These are phyloP conservation scores for Jaltomata sinuosa DNA, from an alignment of 257 asterid genomes.

Conservation along the genomic window DNA sequence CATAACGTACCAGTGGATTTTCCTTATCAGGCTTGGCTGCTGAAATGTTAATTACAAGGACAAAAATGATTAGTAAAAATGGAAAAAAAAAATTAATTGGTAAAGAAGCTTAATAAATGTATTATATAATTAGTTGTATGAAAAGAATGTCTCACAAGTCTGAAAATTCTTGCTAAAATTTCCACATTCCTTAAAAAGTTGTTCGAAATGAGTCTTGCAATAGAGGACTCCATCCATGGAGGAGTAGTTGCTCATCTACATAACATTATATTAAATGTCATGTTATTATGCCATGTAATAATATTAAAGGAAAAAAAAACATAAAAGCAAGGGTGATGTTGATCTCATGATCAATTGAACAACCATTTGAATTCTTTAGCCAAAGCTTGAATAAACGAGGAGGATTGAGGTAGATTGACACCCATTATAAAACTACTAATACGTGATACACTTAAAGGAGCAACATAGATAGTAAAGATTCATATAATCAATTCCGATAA, in stretches of 20 bases:
- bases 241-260: constrained; percentile 58
- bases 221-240: constrained; percentile 45
- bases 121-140: neutral
- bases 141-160: neutral
- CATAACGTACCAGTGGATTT: neutral
- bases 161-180: constrained; percentile 24
- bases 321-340: neutral
- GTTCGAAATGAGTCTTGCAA: constrained; percentile 21
- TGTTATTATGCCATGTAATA: neutral
- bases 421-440: neutral
- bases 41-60: neutral
- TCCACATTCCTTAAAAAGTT: constrained; percentile 20
- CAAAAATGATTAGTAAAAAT: neutral
- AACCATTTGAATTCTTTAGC: neutral
- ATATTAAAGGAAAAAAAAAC: no score
- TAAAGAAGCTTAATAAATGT: neutral
- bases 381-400: neutral
- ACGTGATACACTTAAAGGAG: neutral
- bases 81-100: neutral
- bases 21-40: neutral
- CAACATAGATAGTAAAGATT: neutral
- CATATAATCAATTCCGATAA: neutral
- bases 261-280: neutral
- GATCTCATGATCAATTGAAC: neutral
- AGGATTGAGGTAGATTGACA: neutral